phyloP scores from a whole-genome alignment of 2,329 filamentous ascomycete genomes.

The Apiospora saccharicola region DNA sequence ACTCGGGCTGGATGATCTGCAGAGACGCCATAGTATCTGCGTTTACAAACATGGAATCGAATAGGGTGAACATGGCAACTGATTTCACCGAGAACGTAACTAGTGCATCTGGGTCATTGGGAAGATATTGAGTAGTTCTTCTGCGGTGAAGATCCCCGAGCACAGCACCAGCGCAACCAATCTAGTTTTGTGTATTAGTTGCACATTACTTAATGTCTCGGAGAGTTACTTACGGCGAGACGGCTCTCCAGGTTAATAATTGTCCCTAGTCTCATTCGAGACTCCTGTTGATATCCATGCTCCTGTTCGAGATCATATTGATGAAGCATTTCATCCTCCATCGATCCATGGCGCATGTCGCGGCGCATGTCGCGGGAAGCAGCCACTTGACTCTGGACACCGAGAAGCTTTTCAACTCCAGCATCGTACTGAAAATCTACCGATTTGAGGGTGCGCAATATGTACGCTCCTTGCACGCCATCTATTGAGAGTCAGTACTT shows the following conservation, averaged over 20 bases:
- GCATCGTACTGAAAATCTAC: slow-evolving; percentile 75
- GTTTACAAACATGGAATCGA: slow-evolving; percentile 77
- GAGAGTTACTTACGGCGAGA: slow-evolving; percentile 62
- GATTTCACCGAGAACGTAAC: slow-evolving; percentile 65
- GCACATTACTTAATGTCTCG: no score
- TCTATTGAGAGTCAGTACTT: slow-evolving; percentile 39
- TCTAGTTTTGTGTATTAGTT: slow-evolving; percentile 42
- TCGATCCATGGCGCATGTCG: slow-evolving; percentile 69
- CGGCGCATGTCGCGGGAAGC: slow-evolving; percentile 64
- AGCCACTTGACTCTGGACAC: slow-evolving; percentile 60
- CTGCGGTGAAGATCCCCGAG: slow-evolving; percentile 79
- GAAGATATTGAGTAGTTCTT: slow-evolving; percentile 67
- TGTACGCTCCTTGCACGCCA: slow-evolving; percentile 49
- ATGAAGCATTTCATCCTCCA: slow-evolving; percentile 48
- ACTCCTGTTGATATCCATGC: slow-evolving; percentile 65
- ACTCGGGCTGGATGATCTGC: slow-evolving; percentile 84
- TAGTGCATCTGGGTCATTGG: slow-evolving; percentile 62
- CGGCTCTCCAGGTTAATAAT: slow-evolving; percentile 77
- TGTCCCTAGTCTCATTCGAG: slow-evolving; percentile 72
- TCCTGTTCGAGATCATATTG: slow-evolving; percentile 46
- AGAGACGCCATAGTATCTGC: slow-evolving; percentile 81
- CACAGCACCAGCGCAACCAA: slow-evolving; percentile 88
- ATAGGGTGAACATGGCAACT: slow-evolving; percentile 79
- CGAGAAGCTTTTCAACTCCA: slow-evolving; percentile 71
- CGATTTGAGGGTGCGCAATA: slow-evolving; percentile 72